phyloP scores from a whole-genome alignment of 352 stramenopile genomes.

The Globisporangium cylindrosporum region DNA sequence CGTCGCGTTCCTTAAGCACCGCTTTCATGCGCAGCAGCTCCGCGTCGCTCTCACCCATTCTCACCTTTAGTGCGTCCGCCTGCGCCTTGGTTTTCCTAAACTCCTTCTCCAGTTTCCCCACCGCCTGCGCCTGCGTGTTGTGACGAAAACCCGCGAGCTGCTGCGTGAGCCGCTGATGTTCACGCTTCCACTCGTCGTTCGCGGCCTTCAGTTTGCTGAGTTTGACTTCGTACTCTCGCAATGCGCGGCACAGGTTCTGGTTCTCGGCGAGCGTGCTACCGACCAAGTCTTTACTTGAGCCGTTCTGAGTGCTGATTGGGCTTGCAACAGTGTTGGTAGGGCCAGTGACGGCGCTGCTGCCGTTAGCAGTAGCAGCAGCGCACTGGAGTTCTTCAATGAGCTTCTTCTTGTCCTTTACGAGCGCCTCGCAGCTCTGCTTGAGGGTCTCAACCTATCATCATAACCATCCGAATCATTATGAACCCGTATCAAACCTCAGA shows the following conservation, averaged over 20 bases:
- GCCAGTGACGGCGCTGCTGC: not conserved
- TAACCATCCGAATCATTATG: not conserved
- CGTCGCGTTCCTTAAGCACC: constrained; percentile 49
- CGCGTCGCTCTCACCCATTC: constrained; percentile 35
- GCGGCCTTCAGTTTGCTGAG: constrained; percentile 36
- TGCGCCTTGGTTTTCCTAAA: constrained; percentile 28
- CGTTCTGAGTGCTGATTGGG: not conserved
- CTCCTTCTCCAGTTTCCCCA: constrained; percentile 53
- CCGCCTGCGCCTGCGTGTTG: constrained; percentile 50
- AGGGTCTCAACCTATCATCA: constrained; percentile 20
- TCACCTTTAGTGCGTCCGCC: constrained; percentile 25
- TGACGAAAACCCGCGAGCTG: constrained; percentile 46
- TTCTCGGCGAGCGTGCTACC: constrained; percentile 34
- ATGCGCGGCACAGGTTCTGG: constrained; percentile 43
- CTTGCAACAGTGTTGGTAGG: not conserved
- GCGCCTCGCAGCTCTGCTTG: constrained; percentile 19
- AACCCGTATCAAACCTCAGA: not conserved
- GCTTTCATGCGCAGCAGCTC: constrained; percentile 53
- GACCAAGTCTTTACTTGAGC: not conserved
- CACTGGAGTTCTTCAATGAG: constrained; percentile 20
- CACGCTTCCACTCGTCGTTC: constrained; percentile 38
- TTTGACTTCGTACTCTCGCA: constrained; percentile 56
- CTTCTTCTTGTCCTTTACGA: constrained; percentile 27
- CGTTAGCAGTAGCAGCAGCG: not conserved
- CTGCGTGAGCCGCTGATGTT: constrained; percentile 51